These are phyloP conservation scores for Penicillium glabrum DNA, from an alignment of 2,329 filamentous ascomycete genomes.

Conservation along the genomic window DNA sequence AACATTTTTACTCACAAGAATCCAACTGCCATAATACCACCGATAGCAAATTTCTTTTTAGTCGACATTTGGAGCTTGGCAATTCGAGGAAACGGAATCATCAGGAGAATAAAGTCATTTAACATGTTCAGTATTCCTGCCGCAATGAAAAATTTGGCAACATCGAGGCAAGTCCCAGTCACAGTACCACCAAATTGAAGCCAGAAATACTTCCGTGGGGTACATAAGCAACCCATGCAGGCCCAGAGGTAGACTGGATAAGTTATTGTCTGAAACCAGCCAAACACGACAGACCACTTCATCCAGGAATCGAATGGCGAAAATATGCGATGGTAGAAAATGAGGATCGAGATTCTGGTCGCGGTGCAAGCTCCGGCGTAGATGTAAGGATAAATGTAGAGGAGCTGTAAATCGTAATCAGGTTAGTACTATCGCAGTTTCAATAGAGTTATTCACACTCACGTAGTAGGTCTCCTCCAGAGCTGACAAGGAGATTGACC, in stretches of 20 bases:
- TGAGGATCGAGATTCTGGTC: slow-evolving; percentile 3
- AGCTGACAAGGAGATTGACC: neutral
- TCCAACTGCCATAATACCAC: slow-evolving; percentile 15
- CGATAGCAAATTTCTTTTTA: slow-evolving; percentile 12
- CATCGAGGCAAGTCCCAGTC: slow-evolving; percentile 5
- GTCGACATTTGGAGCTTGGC: slow-evolving; percentile 11
- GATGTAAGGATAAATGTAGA: slow-evolving; percentile 1
- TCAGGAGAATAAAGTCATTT: slow-evolving; percentile 3
- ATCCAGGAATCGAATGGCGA: slow-evolving; percentile 3
- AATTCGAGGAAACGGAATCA: slow-evolving; percentile 5
- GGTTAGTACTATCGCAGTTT: neutral
- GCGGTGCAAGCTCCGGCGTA: neutral
- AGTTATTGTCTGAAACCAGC: slow-evolving; percentile 1
- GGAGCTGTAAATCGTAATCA: neutral
- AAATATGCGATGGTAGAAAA: slow-evolving; percentile 3
- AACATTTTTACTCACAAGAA: slow-evolving; percentile 9
- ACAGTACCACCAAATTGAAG: slow-evolving; percentile 9
- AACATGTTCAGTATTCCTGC: slow-evolving; percentile 11
- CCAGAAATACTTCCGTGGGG: slow-evolving; percentile 16
- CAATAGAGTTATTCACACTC: neutral
- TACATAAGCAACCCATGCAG: slow-evolving; percentile 11
- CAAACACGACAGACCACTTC: neutral
- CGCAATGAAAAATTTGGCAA: slow-evolving; percentile 9
- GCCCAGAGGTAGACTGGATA: slow-evolving; percentile 14
- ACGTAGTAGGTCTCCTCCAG: slow-evolving; percentile 8